phyloP scores from a whole-genome alignment of 2,329 filamentous ascomycete species.

The Penicillium janthinellum region DNA sequence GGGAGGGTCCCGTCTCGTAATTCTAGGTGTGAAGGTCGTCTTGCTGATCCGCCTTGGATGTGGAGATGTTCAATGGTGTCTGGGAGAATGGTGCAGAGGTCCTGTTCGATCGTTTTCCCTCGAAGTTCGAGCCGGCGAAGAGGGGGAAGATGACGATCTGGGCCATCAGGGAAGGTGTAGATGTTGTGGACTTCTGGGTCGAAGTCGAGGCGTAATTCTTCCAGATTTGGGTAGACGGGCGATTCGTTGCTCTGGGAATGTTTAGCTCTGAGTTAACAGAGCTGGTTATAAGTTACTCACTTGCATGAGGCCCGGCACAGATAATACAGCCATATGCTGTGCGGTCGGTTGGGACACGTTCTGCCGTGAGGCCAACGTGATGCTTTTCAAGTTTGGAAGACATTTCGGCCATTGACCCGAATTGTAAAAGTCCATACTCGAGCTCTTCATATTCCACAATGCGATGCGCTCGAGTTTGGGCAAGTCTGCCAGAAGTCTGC shows the following conservation, averaged over 20 bases:
- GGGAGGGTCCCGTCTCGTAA: slow-evolving; percentile 14
- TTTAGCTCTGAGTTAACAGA: neutral
- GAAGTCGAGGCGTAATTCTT: slow-evolving; percentile 36
- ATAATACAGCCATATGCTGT: neutral
- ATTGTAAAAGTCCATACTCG: slow-evolving; percentile 16
- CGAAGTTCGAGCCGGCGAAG: slow-evolving; percentile 35
- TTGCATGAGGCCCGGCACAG: neutral
- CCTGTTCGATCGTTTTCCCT: slow-evolving; percentile 24
- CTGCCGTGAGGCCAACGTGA: slow-evolving; percentile 27
- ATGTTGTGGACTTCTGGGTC: slow-evolving; percentile 24
- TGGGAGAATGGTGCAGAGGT: slow-evolving; percentile 28
- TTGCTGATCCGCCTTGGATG: slow-evolving; percentile 26
- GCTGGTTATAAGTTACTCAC: slow-evolving; percentile 1
- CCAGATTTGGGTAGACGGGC: slow-evolving; percentile 32
- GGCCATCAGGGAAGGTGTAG: slow-evolving; percentile 16
- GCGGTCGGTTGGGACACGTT: neutral
- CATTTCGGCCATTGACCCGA: slow-evolving; percentile 18
- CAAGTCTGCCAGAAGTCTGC: slow-evolving; percentile 29
- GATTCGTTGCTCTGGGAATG: slow-evolving; percentile 6
- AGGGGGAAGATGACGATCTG: slow-evolving; percentile 15
- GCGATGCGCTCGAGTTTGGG: slow-evolving; percentile 33
- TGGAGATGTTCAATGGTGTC: slow-evolving; percentile 33
- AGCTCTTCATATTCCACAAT: slow-evolving; percentile 24
- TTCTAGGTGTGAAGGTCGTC: slow-evolving; percentile 6
- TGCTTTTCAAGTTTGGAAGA: slow-evolving; percentile 36